phyloP scores from a whole-genome alignment of 768 basidiomycete genomes.

The Xanthoconium stramineum region DNA sequence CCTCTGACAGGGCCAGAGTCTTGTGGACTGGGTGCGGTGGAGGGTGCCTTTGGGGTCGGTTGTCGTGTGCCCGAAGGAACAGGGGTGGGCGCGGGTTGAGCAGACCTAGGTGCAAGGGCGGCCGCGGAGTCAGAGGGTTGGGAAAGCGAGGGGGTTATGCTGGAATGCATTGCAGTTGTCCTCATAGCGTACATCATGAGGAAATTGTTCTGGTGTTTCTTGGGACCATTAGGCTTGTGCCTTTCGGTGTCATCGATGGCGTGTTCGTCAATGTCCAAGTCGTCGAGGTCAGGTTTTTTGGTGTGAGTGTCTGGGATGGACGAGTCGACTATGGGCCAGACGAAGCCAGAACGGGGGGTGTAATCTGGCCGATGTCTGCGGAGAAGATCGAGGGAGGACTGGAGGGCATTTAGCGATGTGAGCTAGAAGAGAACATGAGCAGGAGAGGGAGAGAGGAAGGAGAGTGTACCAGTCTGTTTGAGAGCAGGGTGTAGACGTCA shows the following conservation, averaged over 20 bases:
- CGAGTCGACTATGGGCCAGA: slow-evolving; percentile 77
- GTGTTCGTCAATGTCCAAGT: slow-evolving; percentile 24
- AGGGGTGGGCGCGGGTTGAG: slow-evolving; percentile 32
- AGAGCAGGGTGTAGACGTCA: slow-evolving; percentile 78
- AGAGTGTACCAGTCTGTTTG: slow-evolving; percentile 69
- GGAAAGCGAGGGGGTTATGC: slow-evolving; percentile 43
- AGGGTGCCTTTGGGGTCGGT: slow-evolving; percentile 32
- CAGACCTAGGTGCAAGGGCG: slow-evolving; percentile 21
- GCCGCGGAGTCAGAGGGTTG: slow-evolving; percentile 30
- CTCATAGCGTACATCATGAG: slow-evolving; percentile 77
- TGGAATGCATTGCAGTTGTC: slow-evolving; percentile 71
- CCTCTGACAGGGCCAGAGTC: slow-evolving; percentile 46
- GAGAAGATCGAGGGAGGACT: slow-evolving; percentile 72
- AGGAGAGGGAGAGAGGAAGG: neutral
- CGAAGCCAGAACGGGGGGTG: slow-evolving; percentile 78
- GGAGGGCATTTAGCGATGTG: slow-evolving; percentile 66
- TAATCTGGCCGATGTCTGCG: slow-evolving; percentile 76
- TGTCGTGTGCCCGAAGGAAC: slow-evolving; percentile 31
- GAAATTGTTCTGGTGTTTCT: slow-evolving; percentile 64
- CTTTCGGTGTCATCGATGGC: slow-evolving; percentile 19
- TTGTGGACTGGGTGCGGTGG: slow-evolving; percentile 39
- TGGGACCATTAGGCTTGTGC: slow-evolving; percentile 32
- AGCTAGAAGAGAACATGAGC: slow-evolving; percentile 40
- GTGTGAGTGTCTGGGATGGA: slow-evolving; percentile 38
- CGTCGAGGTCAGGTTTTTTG: slow-evolving; percentile 39